A percentile compares a stretch with the other conserved stretches of the same genome.
These are phyloP conservation scores for Cryptococcus hybrid DNA, from an alignment of 1,284 basidiomycete genomes.

Conservation along the genomic window DNA sequence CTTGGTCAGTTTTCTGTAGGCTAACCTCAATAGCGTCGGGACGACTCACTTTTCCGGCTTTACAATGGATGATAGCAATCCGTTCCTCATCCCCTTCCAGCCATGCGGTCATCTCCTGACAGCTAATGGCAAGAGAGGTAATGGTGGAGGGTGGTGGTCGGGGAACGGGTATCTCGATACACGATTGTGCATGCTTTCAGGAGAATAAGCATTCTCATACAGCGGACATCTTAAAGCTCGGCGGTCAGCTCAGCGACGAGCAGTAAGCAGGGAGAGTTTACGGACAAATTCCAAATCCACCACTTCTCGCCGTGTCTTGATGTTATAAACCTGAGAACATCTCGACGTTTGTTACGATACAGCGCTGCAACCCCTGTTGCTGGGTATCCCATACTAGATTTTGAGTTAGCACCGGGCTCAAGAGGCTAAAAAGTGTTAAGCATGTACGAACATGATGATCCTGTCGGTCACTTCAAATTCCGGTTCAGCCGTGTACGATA, in stretches of 20 bases:
- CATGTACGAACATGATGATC: conserved; percentile 60
- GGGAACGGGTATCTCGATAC: conserved; percentile 86
- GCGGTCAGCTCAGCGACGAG: background rate
- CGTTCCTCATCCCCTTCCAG: conserved; percentile 65
- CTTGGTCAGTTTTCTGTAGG: background rate
- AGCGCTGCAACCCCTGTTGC: conserved; percentile 73
- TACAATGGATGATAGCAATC: conserved; percentile 83
- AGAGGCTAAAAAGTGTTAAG: too few relatives aligned
- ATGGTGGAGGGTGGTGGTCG: conserved; percentile 81
- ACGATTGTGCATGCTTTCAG: conserved; percentile 53
- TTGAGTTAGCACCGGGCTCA: too few relatives aligned
- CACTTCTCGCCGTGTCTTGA: conserved; percentile 70
- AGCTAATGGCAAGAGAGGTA: conserved; percentile 72
- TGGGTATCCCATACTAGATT: conserved; percentile 63
- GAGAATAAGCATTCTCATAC: conserved; percentile 54
- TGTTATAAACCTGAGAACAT: conserved; percentile 74
- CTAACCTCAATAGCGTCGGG: background rate
- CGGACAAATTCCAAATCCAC: conserved; percentile 77
- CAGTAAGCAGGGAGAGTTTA: background rate
- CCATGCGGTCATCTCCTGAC: conserved; percentile 79
- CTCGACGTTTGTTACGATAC: conserved; percentile 76
- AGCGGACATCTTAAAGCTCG: conserved; percentile 58
- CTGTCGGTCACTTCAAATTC: conserved; percentile 43
- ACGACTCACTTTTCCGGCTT: conserved; percentile 57
- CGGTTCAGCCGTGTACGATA: background rate